Base-by-base conservation (phyloP, 805 yeast species). In the Hanseniaspora guilliermondii region DNA sequence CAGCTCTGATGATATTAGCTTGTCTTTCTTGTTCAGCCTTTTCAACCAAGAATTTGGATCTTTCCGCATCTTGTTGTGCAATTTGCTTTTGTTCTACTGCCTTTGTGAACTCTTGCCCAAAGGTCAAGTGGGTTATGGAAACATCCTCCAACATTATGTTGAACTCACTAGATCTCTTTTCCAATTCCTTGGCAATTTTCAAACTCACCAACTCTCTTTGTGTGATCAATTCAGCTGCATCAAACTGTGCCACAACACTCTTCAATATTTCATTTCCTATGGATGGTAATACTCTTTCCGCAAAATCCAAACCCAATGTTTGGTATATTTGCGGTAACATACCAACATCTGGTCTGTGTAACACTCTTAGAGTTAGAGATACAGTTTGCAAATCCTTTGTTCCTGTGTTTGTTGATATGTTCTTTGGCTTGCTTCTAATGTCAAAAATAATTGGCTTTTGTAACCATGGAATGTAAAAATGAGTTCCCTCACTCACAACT, bases 1-100 rank as follows among this genome's bases (percentile, higher is more conserved):
- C 98, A 30, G 98, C 98, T 64, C 97, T 81, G 61, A 93, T 89
- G 63, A 93, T 87, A 47, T 86, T 74, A 2, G 97, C 98, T 69
- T 85, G 89, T 67, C 95, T 80, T 70, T 91, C 97, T 73, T 93
- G 98, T 70, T 93, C 97, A 8, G 97, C 97, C 67, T 85, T 85
- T 66, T 89, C 97, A 55, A 93, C 97, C 53, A 87, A 74, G 66
- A 80, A 93, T 65, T 84, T 85, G 56, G 97, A 96, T 61, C 98
- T 79, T 74, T 93, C 97, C 24, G 98, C 97, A 67, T 93, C 98
- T 72, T 93, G 98, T 73, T 93, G 98, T 33, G 98, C 98, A 71
- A 93, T 94, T 72, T 93, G 97, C 69, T 93, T 93, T 73, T 87
- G 95, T 73, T 93, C 98, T 57, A 93, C 98, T 35, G 98, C 97